Evolutionary conservation across 2,329 filamentous ascomycete genomes (phyloP).

Genomic region (Sclerotinia borealis): DNA sequence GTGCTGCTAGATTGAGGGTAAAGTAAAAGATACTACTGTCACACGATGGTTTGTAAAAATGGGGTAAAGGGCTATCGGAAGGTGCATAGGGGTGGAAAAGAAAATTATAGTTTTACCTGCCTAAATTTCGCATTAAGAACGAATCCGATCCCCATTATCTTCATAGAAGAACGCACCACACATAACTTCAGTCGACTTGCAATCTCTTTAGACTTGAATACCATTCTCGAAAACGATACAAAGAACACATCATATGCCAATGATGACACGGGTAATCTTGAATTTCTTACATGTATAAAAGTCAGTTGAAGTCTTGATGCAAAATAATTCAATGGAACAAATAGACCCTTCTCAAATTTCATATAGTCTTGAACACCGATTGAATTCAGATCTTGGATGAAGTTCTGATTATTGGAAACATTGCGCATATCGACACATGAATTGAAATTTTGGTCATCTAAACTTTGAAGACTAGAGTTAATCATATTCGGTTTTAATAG

Average conservation of each 20-base stretch:
- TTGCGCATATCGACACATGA: too few relatives aligned
- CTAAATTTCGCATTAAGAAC: neutral
- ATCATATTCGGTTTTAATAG: too few relatives aligned
- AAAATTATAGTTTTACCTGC: neutral
- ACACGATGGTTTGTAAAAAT: neutral
- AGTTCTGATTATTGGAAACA: too few relatives aligned
- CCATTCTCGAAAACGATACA: fast-evolving
- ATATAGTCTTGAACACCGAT: too few relatives aligned
- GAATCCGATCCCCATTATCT: neutral
- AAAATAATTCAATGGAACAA: too few relatives aligned
- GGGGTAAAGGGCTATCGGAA: neutral
- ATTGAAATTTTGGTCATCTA: too few relatives aligned
- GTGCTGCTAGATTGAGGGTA: too few relatives aligned
- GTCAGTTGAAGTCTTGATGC: too few relatives aligned
- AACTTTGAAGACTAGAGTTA: too few relatives aligned
- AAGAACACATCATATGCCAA: neutral
- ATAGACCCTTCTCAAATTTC: too few relatives aligned
- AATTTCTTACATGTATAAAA: too few relatives aligned
- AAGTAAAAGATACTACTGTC: fast-evolving
- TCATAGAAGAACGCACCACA: neutral
- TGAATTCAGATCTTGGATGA: too few relatives aligned
- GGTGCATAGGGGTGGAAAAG: neutral
- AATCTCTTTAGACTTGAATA: neutral
- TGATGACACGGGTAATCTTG: fast-evolving
- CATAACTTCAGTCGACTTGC: neutral